Evolutionary conservation across 345 rosid species (phyloP), one percentile per base, ranked within the genome.

Genomic region (Populus alba): DNA sequence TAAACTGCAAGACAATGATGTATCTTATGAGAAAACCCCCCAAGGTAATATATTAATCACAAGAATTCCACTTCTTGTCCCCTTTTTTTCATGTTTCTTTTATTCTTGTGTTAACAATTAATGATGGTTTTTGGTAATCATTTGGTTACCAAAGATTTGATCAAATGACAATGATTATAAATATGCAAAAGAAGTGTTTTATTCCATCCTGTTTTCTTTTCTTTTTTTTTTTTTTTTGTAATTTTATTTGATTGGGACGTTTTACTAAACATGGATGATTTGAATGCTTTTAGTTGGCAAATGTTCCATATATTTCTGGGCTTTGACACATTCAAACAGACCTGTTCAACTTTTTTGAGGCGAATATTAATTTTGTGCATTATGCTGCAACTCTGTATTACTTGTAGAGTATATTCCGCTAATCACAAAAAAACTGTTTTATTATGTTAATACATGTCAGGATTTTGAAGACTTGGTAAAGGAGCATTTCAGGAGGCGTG

Each of bases 1-100:
- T 97, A 47, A 94, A 87, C 80, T 94, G 99, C 92, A 97, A 97
- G 91, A 86, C 90, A 29, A 97, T 97, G 94, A 92, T 92, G 96
- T 89, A 87, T 81, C 96, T 97, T 63, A 88, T 94, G 90, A 88
- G 98, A 77, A 93, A 78, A 86, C 90, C 94, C 20, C 99, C 98
- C 27, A 94, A 91, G 94, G 99, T 97, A 75, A 55, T 66, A 38
- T 43, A 57, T 43, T 59, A 22, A 62, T 45, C 70, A 17, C 37
- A n/a, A 39, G 39, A 35, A 6, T 41, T 17, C 18, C 37, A 70
- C 4, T 68, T 15, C 23, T 9, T 69, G 7, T 59, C 29, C 59
- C 5, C 59, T 0, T 61, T 25, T 75, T 41, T 69, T 47, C 9
- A 35, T 41, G 16, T 68, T 57, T 47, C 35, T 59, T 68, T 23